Base-by-base conservation (phyloP, 768 basidiomycete genomes). In the Calvatia gigantea region DNA sequence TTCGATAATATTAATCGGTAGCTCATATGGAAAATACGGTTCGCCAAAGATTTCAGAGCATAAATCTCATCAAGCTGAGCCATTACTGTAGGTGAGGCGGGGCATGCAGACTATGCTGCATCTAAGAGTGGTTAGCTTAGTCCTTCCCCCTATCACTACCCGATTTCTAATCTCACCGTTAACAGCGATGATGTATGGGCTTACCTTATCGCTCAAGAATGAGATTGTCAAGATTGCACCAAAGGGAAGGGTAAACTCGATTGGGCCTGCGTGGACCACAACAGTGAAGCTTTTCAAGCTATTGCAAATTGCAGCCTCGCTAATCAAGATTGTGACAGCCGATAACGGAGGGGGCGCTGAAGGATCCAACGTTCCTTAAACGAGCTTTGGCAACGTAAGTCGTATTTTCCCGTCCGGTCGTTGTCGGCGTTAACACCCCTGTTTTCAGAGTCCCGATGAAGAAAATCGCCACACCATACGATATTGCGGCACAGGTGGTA, bases 201-300 rank as follows among this genome's bases (percentile, higher is more conserved):
- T 90, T 31, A 81, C 80, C 3, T 69, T 84, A 61, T 74, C 82
- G 4, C 74, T 90, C 60, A 90, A 91, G 70, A 91, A 90, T 66
- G 88, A 91, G 69, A 89, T 90, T 51, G 88, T 91, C 42, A 81
- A 82, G 68, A 80, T 89, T 56, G 87, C 87, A 0, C 85, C 87
- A 0, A 75, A 68, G 52, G 89, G 80, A 0, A 75, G 88, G n/a
- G 87, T 89, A 2, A 90, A 90, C 60, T 73, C 75, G 41, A 74
- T 91, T 15, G 84, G 79, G 0, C 88, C 89, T 3, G 87, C 87
- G 4, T 88, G 83, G 83, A 80, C 83, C 6, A 74, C 66, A 45
- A 89, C 87, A 50, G 73, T 73, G 32, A 57, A 61, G 52, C 2
- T 48, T 15, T 6, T 12, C 19, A 15, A 19, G 12, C 2, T 29